These are phyloP conservation scores for Xylaria nigripes DNA, from an alignment of 495 filamentous ascomycete species.

Conservation along the genomic window DNA sequence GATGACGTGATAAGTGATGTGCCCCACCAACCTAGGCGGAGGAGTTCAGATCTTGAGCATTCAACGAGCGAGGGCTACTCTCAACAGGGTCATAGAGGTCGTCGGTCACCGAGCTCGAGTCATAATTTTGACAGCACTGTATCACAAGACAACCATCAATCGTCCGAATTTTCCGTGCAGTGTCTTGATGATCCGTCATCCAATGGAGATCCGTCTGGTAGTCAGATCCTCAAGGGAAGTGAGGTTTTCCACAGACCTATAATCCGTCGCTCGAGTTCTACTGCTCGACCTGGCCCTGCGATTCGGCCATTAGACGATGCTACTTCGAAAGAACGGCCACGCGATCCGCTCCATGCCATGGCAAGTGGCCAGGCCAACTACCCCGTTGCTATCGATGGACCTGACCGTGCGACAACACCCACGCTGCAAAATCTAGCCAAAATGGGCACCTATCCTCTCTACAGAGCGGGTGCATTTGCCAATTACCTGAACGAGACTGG, in stretches of 20 bases:
- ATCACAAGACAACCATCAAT: slow-evolving; percentile 49
- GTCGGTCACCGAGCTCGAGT: slow-evolving; percentile 39
- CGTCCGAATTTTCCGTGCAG: slow-evolving; percentile 70
- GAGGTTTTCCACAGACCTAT: slow-evolving; percentile 87
- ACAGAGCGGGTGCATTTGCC: slow-evolving; percentile 77
- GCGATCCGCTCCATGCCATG: slow-evolving; percentile 14
- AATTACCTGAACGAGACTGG: slow-evolving; percentile 67
- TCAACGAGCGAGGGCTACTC: slow-evolving; percentile 30
- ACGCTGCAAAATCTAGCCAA: slow-evolving; percentile 64
- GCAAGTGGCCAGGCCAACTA: slow-evolving; percentile 33
- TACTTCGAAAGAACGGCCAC: slow-evolving; percentile 9
- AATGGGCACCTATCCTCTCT: slow-evolving; percentile 71
- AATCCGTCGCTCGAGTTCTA: slow-evolving; percentile 43
- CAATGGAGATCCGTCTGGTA: slow-evolving; percentile 75
- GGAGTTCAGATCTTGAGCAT: slow-evolving; percentile 44
- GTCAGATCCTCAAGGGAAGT: slow-evolving; percentile 78
- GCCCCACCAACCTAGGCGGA: slow-evolving; percentile 36
- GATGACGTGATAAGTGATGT: slow-evolving; percentile 35
- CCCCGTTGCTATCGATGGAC: slow-evolving; percentile 23
- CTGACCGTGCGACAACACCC: slow-evolving; percentile 37
- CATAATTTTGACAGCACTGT: slow-evolving; percentile 31
- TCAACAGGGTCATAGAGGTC: slow-evolving; percentile 52
- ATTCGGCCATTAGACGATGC: slow-evolving; percentile 12
- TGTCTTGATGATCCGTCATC: slow-evolving; percentile 68
- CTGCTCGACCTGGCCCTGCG: slow-evolving; percentile 20